A percentile compares a stretch with the other conserved stretches of the same genome.
Evolutionary conservation across 140 eudicot genomes (phyloP).

Genomic region (Bidens hawaiensis): DNA sequence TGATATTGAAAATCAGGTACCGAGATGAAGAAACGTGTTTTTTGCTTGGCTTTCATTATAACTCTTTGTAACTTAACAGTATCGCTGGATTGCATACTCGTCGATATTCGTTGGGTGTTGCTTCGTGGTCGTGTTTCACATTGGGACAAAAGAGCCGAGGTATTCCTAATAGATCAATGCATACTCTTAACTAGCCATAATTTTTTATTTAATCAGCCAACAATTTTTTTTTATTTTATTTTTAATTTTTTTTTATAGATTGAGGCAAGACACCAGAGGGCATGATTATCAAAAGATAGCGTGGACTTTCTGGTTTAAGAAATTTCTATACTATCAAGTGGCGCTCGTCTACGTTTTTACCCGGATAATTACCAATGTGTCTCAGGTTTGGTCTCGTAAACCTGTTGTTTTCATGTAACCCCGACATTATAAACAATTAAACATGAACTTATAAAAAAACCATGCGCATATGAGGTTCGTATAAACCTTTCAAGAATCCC

Average conservation of each 20-base stretch:
- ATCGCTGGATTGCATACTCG: slow-evolving; percentile 82
- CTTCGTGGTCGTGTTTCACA: slow-evolving; percentile 65
- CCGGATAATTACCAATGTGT: slow-evolving; percentile 80
- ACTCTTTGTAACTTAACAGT: slow-evolving; percentile 38
- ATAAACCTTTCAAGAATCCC: slow-evolving; percentile 4
- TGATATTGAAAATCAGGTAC: slow-evolving; percentile 74
- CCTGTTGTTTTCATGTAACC: background rate
- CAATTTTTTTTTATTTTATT: no score
- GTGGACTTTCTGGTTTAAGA: slow-evolving; percentile 89
- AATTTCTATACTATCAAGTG: slow-evolving; percentile 86
- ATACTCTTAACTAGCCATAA: no score
- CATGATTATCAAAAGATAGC: slow-evolving; percentile 48
- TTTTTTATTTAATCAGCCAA: no score
- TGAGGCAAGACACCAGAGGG: slow-evolving; percentile 44
- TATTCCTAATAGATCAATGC: no score
- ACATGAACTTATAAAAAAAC: slow-evolving; percentile 8
- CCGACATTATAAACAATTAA: background rate
- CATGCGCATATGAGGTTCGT: slow-evolving; percentile 3
- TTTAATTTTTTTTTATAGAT: no score
- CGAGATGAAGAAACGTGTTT: background rate
- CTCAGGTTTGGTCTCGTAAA: slow-evolving; percentile 58
- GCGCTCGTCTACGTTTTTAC: slow-evolving; percentile 80
- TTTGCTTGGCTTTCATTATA: slow-evolving; percentile 1
- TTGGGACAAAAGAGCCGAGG: slow-evolving; percentile 94
- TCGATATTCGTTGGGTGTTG: slow-evolving; percentile 80